A percentile compares a stretch with the other conserved stretches of the same genome.
These are phyloP conservation scores for Aspergillus bridgeri DNA, from an alignment of 495 filamentous ascomycete species.

Conservation along the genomic window DNA sequence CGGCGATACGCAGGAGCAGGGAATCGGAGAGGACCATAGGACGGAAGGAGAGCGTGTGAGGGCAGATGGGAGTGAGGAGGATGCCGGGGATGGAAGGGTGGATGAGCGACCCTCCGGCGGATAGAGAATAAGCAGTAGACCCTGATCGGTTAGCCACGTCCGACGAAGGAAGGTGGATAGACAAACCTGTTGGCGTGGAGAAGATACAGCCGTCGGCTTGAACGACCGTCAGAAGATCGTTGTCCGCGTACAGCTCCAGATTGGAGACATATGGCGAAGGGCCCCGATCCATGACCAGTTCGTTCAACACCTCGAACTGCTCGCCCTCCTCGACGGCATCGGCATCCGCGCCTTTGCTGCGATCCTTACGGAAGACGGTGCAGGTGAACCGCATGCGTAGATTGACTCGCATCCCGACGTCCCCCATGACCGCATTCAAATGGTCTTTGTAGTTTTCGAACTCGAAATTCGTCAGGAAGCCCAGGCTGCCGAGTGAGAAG, in stretches of 20 bases:
- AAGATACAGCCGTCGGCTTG: constrained; percentile 98
- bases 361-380: constrained; percentile 71
- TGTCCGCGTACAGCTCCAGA: constrained; percentile 89
- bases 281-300: constrained; percentile 94
- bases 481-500: constrained; percentile 84
- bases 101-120: constrained; percentile 90
- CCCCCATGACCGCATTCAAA: constrained; percentile 82
- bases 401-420: constrained; percentile 90
- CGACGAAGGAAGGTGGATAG: not conserved
- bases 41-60: constrained; percentile 92
- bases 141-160: constrained; percentile 37
- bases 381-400: constrained; percentile 97
- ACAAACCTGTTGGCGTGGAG: constrained; percentile 81
- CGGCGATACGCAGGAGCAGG: constrained; percentile 80
- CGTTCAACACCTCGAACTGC: constrained; percentile 94
- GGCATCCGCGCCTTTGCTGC: constrained; percentile 41
- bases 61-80: constrained; percentile 95
- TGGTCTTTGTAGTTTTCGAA: constrained; percentile 78
- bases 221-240: constrained; percentile 87
- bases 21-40: constrained; percentile 99
- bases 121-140: constrained; percentile 93
- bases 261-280: constrained; percentile 97
- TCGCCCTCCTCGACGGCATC: constrained; percentile 67
- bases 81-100: constrained; percentile 97
- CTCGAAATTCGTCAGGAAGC: constrained; percentile 91